Conservation (phyloP, 176 grass and related monocot genomes). For the Oryza australiensis region DNA sequence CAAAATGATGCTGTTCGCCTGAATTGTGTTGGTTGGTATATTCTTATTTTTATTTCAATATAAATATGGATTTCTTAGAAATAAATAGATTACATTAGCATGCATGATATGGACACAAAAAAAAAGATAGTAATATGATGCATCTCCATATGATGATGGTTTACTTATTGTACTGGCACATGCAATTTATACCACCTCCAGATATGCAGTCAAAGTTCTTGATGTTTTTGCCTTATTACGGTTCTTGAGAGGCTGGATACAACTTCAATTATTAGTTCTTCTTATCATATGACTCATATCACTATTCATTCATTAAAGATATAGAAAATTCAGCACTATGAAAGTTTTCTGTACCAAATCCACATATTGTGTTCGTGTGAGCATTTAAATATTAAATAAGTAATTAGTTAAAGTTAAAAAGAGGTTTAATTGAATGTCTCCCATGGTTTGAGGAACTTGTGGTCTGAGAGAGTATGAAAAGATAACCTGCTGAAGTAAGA, state of each 20-base stretch:
- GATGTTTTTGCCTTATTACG: conserved; percentile 9
- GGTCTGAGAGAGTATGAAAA: not conserved
- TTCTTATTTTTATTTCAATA: conserved; percentile 6
- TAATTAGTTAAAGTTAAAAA: conserved; percentile 15
- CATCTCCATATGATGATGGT: not conserved
- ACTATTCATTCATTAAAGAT: not conserved
- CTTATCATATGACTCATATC: not conserved
- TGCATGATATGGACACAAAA: not conserved
- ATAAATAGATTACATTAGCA: not conserved
- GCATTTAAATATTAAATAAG: not conserved
- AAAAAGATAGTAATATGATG: not conserved
- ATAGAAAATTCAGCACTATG: conserved; percentile 3
- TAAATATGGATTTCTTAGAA: not conserved
- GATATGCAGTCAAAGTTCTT: not conserved
- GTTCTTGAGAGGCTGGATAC: not conserved
- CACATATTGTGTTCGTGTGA: conserved; percentile 3
- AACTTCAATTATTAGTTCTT: conserved; percentile 25
- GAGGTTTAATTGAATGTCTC: not conserved
- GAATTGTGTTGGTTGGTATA: conserved; percentile 86
- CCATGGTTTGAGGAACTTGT: conserved; percentile 18
- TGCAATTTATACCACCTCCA: not conserved
- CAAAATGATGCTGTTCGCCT: conserved; percentile 84
- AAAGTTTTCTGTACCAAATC: conserved; percentile 10
- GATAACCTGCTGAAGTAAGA: not conserved
- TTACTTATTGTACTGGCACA: conserved; percentile 7